Conservation (phyloP, 805 yeast species). For the Yarrowia sp. region DNA sequence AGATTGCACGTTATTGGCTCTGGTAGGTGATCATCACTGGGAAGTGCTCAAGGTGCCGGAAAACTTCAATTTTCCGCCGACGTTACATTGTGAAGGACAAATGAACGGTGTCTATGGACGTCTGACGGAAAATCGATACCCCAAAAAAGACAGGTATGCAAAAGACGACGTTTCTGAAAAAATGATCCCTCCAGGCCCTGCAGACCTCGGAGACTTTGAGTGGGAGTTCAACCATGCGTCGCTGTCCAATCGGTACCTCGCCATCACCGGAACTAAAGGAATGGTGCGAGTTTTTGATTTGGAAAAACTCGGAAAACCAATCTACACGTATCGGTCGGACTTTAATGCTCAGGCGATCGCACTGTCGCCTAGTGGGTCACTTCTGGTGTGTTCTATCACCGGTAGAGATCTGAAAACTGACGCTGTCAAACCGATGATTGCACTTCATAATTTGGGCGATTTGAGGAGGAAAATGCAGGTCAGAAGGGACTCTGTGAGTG, state of each 20-base stretch:
- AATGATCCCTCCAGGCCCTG: not conserved
- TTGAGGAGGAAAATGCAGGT: not conserved
- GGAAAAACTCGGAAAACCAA: slow-evolving; percentile 53
- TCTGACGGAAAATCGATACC: not conserved
- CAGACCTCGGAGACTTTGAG: slow-evolving; percentile 27
- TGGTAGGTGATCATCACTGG: slow-evolving; percentile 69
- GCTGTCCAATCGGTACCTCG: slow-evolving; percentile 57
- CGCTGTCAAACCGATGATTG: slow-evolving; percentile 53
- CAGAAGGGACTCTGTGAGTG: not conserved
- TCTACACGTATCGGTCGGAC: slow-evolving; percentile 65
- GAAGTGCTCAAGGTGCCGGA: slow-evolving; percentile 59
- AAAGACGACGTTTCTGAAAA: not conserved
- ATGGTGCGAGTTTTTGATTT: slow-evolving; percentile 64
- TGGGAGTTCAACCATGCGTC: slow-evolving; percentile 38
- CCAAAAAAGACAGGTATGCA: slow-evolving; percentile 1
- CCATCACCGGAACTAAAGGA: slow-evolving; percentile 73
- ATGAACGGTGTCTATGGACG: slow-evolving; percentile 24
- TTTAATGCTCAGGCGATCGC: slow-evolving; percentile 81
- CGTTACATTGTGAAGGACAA: slow-evolving; percentile 42
- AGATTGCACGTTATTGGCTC: slow-evolving; percentile 61
- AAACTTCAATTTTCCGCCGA: slow-evolving; percentile 52
- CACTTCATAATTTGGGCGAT: slow-evolving; percentile 47
- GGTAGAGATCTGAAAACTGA: slow-evolving; percentile 74
- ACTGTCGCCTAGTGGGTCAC: slow-evolving; percentile 59
- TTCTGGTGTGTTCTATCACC: slow-evolving; percentile 77